Evolutionary conservation across 1,284 basidiomycete species (phyloP), one percentile per base, ranked within the genome.

Genomic region (Polyporus tsugae): DNA sequence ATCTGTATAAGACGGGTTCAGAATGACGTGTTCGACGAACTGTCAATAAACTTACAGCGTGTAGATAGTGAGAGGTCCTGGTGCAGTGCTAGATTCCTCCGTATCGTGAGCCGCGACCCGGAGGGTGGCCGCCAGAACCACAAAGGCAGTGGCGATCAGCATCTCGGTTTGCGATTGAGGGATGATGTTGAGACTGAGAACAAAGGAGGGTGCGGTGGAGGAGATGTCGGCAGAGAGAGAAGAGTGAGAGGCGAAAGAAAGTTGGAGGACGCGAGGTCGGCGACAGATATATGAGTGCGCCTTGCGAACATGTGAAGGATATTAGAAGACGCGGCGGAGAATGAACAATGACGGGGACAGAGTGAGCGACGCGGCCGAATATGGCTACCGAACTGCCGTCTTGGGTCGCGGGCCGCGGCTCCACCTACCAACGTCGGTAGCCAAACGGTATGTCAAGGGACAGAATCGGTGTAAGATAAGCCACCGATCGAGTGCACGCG

Each of bases 31-130:
- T 39, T 3, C n/a, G 41, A 42, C 17, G 11, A 38, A n/a, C 15
- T 41, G 25, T 38, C 19, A 46, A 19, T 29, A 35, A 25, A 83
- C 89, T 72, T 73, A 93, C 91, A 93, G 90, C 9, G 92, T 92
- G 78, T 92, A 88, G 78, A 94, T 82, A 38, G 82, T 88, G 73
- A 91, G 57, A 13, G 63, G 38, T 9, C 35, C 55, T 13, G 22
- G 17, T 15, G 25, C 52, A 10, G 44, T 17, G 49, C 1, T 39
- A 39, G 39, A 39, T 29, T 42, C 41, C 41, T 17, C 46, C 10
- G 29, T 29, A 29, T 29, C 57, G 58, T 75, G 77, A 6, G 80
- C 86, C n/a, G 84, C 80, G 70, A 80, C 79, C 46, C 87, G 84
- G 53, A 85, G 71, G 67, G 85, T 73, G 60, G 86, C 83, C 60